Evolutionary conservation across 1,139 yeast species (phyloP).

Genomic region (Ogataea hybrid): DNA sequence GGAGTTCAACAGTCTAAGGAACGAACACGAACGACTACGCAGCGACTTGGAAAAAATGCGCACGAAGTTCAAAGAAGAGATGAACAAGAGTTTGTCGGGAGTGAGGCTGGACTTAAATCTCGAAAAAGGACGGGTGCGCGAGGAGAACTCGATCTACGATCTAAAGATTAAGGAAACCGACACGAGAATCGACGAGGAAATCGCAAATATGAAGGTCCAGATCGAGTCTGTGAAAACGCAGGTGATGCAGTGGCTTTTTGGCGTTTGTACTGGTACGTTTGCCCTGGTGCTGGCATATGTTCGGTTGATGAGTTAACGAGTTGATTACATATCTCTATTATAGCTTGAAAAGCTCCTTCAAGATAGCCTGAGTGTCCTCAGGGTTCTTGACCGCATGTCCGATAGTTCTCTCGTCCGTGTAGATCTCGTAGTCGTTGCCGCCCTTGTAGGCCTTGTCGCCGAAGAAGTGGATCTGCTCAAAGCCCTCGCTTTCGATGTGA

Average conservation of each 20-base stretch:
- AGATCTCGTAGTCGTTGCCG: slow-evolving; percentile 98
- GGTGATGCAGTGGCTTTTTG: slow-evolving; percentile 96
- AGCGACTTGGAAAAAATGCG: slow-evolving; percentile 85
- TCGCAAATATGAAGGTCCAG: slow-evolving; percentile 91
- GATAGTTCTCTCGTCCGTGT: slow-evolving; percentile 83
- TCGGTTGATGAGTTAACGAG: slow-evolving; percentile 62
- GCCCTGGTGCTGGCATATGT: slow-evolving; percentile 91
- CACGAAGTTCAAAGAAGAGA: slow-evolving; percentile 84
- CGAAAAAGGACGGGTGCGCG: slow-evolving; percentile 94
- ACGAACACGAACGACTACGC: slow-evolving; percentile 82
- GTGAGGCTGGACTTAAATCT: slow-evolving; percentile 86
- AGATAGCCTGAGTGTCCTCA: slow-evolving; percentile 78
- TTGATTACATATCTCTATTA: slow-evolving; percentile 15
- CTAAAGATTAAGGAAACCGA: slow-evolving; percentile 92
- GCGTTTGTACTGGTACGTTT: slow-evolving; percentile 97
- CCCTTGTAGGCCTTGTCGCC: slow-evolving; percentile 98
- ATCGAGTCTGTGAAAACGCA: slow-evolving; percentile 93
- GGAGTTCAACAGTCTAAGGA: slow-evolving; percentile 77
- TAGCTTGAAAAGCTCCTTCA: slow-evolving; percentile 69
- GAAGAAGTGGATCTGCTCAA: slow-evolving; percentile 89
- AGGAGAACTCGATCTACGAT: slow-evolving; percentile 89
- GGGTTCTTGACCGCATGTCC: slow-evolving; percentile 94
- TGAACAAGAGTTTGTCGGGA: slow-evolving; percentile 86
- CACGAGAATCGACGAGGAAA: slow-evolving; percentile 92
- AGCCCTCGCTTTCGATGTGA: slow-evolving; percentile 84